A percentile compares a stretch with the other conserved stretches of the same genome.
Evolutionary conservation across 805 yeast species (phyloP).

Genomic region (Saturnispora gosingensis): DNA sequence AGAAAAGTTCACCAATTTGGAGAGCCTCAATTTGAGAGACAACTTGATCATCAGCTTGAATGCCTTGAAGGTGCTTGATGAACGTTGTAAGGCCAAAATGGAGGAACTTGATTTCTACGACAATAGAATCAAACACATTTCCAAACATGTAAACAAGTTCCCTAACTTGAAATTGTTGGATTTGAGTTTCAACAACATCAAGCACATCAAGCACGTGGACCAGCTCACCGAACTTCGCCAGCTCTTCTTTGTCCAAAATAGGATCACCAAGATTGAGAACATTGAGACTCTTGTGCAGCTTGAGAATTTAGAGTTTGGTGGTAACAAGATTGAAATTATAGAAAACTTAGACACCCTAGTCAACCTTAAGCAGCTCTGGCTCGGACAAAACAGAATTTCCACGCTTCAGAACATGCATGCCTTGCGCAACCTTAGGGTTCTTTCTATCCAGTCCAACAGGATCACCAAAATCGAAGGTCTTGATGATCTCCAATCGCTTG

Average conservation of each 20-base stretch:
- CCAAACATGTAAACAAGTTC: conserved; percentile 56
- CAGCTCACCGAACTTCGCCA: conserved; percentile 52
- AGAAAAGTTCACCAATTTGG: conserved; percentile 46
- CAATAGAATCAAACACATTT: conserved; percentile 80
- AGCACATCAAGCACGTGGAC: conserved; percentile 72
- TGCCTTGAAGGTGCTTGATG: conserved; percentile 50
- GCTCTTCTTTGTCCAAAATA: conserved; percentile 83
- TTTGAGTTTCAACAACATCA: conserved; percentile 82
- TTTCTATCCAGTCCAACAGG: conserved; percentile 84
- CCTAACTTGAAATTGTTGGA: conserved; percentile 54
- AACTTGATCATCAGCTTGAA: conserved; percentile 69
- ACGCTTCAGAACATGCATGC: conserved; percentile 52
- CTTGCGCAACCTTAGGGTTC: conserved; percentile 54
- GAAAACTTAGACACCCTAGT: conserved; percentile 48
- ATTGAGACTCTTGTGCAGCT: conserved; percentile 48
- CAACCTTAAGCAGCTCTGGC: conserved; percentile 71
- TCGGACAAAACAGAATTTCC: conserved; percentile 77
- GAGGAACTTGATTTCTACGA: conserved; percentile 86
- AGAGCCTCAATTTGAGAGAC: conserved; percentile 66
- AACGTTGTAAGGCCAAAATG: conserved; percentile 36
- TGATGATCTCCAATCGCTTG: conserved; percentile 59
- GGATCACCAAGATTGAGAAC: conserved; percentile 62
- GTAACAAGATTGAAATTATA: conserved; percentile 59
- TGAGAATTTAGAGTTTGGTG: conserved; percentile 79
- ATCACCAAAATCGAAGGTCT: conserved; percentile 74